Percentiles rank a stretch among this genome's conserved stretches.
Conservation (phyloP, 2,329 filamentous ascomycete species). For the Fonsecaea pedrosoi region DNA sequence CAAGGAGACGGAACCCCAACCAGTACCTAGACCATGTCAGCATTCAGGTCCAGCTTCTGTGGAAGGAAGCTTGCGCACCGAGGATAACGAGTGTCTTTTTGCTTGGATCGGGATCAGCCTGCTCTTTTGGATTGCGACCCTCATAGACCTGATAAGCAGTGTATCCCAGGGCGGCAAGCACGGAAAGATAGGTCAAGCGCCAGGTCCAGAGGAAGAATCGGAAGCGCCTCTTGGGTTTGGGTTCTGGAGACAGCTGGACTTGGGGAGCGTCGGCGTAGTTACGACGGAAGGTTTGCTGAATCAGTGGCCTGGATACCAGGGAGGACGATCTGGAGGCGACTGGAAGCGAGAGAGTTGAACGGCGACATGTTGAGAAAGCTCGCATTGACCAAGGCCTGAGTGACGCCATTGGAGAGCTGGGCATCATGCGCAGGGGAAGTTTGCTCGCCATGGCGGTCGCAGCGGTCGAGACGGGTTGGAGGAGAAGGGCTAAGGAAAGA, state of each 20-base stretch:
- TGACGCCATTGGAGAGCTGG: slow-evolving; percentile 32
- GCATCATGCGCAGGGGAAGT: slow-evolving; percentile 34
- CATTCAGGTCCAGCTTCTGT: slow-evolving; percentile 7
- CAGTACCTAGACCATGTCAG: slow-evolving; percentile 70
- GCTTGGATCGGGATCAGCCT: slow-evolving; percentile 76
- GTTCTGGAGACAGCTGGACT: slow-evolving; percentile 43
- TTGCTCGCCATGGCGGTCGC: slow-evolving; percentile 38
- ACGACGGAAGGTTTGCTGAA: slow-evolving; percentile 53
- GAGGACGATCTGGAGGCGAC: slow-evolving; percentile 22
- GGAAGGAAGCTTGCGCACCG: slow-evolving; percentile 63
- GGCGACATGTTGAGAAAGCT: slow-evolving; percentile 25
- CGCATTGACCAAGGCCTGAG: slow-evolving; percentile 33
- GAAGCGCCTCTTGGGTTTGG: slow-evolving; percentile 66
- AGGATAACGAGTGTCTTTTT: slow-evolving; percentile 98
- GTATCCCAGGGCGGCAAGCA: slow-evolving; percentile 72
- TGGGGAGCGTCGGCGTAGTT: slow-evolving; percentile 61
- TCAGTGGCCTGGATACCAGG: slow-evolving; percentile 33
- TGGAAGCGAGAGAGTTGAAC: slow-evolving; percentile 16
- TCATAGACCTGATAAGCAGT: slow-evolving; percentile 82
- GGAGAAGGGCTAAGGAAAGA: slow-evolving; percentile 16
- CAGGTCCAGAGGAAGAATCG: slow-evolving; percentile 78
- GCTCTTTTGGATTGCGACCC: slow-evolving; percentile 79
- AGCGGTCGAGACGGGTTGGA: slow-evolving; percentile 7
- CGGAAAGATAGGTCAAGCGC: slow-evolving; percentile 79
- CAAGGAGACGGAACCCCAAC: slow-evolving; percentile 94